Evolutionary conservation across 257 asterid species (phyloP).

Genomic region (Scutellaria barbata): DNA sequence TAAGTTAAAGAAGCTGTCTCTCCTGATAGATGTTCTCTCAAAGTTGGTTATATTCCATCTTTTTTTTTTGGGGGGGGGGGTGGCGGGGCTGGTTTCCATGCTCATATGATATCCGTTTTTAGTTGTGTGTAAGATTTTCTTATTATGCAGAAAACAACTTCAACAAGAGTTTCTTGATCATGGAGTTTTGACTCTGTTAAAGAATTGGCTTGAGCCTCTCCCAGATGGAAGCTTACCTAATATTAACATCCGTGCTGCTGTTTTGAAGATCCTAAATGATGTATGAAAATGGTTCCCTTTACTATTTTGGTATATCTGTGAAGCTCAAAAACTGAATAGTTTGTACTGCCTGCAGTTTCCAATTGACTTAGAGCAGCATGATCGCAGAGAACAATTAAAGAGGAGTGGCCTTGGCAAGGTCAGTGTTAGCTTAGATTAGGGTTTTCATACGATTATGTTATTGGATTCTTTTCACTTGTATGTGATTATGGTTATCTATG

Average conservation of each 20-base stretch:
- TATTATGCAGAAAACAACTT: conserved; percentile 77
- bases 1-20: conserved; percentile 85
- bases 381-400: conserved; percentile 84
- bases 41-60: conserved; percentile 57
- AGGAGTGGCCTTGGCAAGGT: conserved; percentile 98
- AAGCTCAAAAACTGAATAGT: conserved; percentile 28
- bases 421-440: conserved; percentile 24
- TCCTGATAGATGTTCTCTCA: conserved; percentile 85
- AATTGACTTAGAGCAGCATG: conserved; percentile 81
- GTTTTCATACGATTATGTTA: neutral
- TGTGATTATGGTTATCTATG: conserved; percentile 1
- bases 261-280: conserved; percentile 78
- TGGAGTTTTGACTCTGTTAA: conserved; percentile 80
- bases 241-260: conserved; percentile 87
- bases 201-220: conserved; percentile 95
- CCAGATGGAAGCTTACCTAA: conserved; percentile 99
- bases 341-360: conserved; percentile 70
- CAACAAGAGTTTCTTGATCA: conserved; percentile 96
- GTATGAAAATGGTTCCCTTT: conserved; percentile 44
- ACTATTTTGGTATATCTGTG: neutral
- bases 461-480: neutral
- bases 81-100: neutral
- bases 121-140: conserved; percentile 30
- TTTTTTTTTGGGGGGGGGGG: neutral
- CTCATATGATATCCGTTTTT: neutral